Evolutionary conservation across 2,329 filamentous ascomycete genomes (phyloP).

Genomic region (Chaetomium globosum): DNA sequence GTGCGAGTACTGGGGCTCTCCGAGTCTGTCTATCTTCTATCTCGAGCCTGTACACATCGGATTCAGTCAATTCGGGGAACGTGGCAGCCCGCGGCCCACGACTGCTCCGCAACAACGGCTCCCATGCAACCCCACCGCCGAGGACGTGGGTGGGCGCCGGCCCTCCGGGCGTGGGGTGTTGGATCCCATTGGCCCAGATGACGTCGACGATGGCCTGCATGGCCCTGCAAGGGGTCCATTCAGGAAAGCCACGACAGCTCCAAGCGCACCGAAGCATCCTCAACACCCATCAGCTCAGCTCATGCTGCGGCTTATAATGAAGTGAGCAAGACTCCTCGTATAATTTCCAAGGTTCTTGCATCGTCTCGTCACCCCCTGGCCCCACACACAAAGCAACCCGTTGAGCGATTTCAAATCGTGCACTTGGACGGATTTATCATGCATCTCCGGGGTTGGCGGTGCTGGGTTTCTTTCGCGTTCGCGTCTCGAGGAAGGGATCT

Average conservation of each 20-base stretch:
- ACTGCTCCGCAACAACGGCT: not conserved
- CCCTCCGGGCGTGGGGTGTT: constrained; percentile 23
- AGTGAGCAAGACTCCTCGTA: not conserved
- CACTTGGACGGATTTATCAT: not conserved
- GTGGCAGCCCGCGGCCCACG: not conserved
- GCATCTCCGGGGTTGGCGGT: constrained; percentile 7
- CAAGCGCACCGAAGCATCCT: not conserved
- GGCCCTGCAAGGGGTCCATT: constrained; percentile 15
- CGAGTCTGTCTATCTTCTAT: not conserved
- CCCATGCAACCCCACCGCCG: constrained; percentile 14
- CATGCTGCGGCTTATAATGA: not conserved
- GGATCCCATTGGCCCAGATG: constrained; percentile 15
- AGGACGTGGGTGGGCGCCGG: constrained; percentile 8
- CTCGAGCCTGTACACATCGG: not conserved
- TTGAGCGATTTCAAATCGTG: not conserved
- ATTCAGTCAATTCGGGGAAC: not conserved
- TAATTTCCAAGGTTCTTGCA: not conserved
- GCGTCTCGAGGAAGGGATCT: not conserved
- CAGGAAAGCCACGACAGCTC: constrained; percentile 12
- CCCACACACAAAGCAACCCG: not conserved
- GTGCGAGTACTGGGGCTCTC: not conserved
- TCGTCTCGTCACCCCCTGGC: not conserved
- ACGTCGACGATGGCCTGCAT: constrained; percentile 16
- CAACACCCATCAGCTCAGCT: not conserved
- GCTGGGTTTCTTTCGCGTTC: not conserved